A percentile compares a stretch with the other conserved stretches of the same genome.
Conservation (phyloP, 306 rosid species). For the Lagenaria siceraria region DNA sequence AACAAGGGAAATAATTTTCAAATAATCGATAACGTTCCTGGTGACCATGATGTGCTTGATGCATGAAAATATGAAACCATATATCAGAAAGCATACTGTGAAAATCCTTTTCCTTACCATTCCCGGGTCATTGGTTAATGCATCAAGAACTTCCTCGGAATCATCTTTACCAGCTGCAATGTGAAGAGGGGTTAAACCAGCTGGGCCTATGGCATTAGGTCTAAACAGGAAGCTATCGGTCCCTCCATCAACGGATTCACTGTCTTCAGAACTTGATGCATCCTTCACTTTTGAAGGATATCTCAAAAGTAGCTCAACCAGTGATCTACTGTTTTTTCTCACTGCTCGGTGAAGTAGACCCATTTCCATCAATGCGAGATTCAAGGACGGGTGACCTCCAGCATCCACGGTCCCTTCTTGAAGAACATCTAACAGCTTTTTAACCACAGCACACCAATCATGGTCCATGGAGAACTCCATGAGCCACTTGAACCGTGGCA, state of each 20-base stretch:
- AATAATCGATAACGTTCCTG: background rate
- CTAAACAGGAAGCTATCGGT: conserved; percentile 37
- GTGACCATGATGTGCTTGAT: background rate
- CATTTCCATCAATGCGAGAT: conserved; percentile 53
- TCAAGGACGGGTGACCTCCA: conserved; percentile 41
- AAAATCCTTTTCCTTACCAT: conserved; percentile 46
- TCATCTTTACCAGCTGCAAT: conserved; percentile 60
- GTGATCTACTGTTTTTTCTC: conserved; percentile 44
- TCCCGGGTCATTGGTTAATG: conserved; percentile 81
- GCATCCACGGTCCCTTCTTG: conserved; percentile 51
- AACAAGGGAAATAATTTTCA: background rate
- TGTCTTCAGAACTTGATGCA: conserved; percentile 26
- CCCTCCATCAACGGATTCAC: conserved; percentile 19
- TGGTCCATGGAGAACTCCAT: conserved; percentile 77
- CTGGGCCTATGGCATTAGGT: conserved; percentile 60
- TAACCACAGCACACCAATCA: conserved; percentile 82
- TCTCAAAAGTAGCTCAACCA: conserved; percentile 65
- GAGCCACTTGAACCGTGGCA: conserved; percentile 60
- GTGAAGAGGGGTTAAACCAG: conserved; percentile 83
- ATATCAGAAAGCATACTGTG: background rate
- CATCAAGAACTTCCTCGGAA: conserved; percentile 60
- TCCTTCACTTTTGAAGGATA: conserved; percentile 33
- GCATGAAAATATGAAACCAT: background rate
- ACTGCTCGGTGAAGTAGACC: conserved; percentile 81
- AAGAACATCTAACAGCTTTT: conserved; percentile 51